Base-by-base conservation (phyloP, 2,329 filamentous ascomycete genomes). In the Macrophomina tecta region DNA sequence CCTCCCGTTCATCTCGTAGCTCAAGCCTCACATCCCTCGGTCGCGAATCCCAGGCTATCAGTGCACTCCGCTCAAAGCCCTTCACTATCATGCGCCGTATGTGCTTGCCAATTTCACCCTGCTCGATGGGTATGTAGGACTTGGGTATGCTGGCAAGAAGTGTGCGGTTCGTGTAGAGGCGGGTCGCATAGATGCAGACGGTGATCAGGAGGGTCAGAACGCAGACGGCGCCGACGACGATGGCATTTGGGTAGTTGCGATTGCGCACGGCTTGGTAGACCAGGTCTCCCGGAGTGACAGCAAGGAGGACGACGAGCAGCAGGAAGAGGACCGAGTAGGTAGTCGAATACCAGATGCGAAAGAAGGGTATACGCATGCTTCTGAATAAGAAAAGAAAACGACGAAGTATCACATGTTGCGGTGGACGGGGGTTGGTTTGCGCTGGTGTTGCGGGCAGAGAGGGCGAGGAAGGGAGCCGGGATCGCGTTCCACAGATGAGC, bases 91-190 rank as follows among this genome's bases (percentile, higher is more conserved):
- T 88, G 70, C 88, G 86, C 73, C 91, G 85, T 46, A 97, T 92
- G 65, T 85, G 85, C 70, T 88, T 89, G 52, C 86, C 87, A 52
- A 97, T 87, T 76, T 97, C 93, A 70, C 90, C 91, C 76, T 92
- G 91, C 72, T 95, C 92, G 69, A 97, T 85, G 0, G 94, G 94
- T 16, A 97, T 87, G 86, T 92, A 96, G 64, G 87, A 83, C 77
- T 94, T 95, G 1, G 95, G 95, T 68, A 99, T 97, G 4, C 88
- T 89, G 18, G 89, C 87, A 8, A 98, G 85, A 8, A 91, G 89
- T 53, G 86, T 91, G 69, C 92, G 89, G 74, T 92, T 96, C 64
- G 94, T 92, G 79, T 94, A 97, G 23, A 97, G 86, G n/a, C 95
- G 86, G 64, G 89, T 87, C 65, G 89, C 86, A 77, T 97, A 97